Conservation (phyloP, 257 asterid species). For the Gentiana macrophylla region DNA sequence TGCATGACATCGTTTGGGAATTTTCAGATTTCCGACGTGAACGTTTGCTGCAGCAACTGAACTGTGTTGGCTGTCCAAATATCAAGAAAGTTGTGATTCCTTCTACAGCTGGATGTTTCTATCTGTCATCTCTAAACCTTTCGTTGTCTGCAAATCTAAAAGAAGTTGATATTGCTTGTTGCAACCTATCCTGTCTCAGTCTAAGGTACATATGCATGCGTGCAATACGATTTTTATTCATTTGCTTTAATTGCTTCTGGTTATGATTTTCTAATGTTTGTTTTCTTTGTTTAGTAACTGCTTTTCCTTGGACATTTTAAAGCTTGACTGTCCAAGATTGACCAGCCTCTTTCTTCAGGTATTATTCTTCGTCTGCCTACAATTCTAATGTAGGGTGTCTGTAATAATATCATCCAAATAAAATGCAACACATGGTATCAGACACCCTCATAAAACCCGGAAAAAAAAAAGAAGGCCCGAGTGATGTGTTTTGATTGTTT, state of each 20-base stretch:
- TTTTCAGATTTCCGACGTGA: conserved; percentile 27
- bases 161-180: conserved; percentile 88
- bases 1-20: conserved; percentile 96
- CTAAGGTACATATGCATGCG: conserved; percentile 48
- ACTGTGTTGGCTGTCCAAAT: conserved; percentile 93
- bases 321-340: conserved; percentile 83
- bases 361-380: conserved; percentile 3
- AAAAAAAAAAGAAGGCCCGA: not conserved
- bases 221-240: not conserved
- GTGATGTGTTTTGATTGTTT: not conserved
- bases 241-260: not conserved
- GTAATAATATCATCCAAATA: too few relatives aligned
- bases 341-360: conserved; percentile 98
- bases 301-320: conserved; percentile 69
- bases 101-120: conserved; percentile 61
- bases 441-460: not conserved
- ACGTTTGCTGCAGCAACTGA: conserved; percentile 71
- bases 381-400: too few relatives aligned
- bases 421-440: not conserved
- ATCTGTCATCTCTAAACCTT: conserved; percentile 66
- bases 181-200: conserved; percentile 68
- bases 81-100: conserved; percentile 88
- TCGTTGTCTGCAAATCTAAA: conserved; percentile 79
- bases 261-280: conserved; percentile 7
- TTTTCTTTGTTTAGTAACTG: conserved; percentile 59